These are phyloP conservation scores for Juglanconis oblonga DNA, from an alignment of 2,329 filamentous ascomycete genomes.

Conservation along the genomic window DNA sequence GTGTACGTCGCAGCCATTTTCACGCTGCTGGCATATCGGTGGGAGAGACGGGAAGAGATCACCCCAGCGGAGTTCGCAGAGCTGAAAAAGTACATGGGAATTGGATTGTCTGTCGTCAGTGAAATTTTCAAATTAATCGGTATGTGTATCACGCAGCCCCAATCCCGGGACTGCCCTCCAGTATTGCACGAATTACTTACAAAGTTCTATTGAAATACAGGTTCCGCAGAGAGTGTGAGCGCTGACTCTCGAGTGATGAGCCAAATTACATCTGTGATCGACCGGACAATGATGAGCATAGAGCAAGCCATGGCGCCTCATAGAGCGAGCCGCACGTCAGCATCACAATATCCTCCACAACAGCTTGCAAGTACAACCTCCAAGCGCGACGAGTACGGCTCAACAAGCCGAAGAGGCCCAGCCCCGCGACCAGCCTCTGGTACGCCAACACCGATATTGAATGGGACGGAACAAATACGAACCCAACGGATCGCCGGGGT, in stretches of 20 bases:
- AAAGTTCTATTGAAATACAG: not conserved
- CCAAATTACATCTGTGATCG: conserved; percentile 46
- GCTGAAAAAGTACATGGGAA: conserved; percentile 66
- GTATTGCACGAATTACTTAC: not conserved
- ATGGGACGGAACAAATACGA: conserved; percentile 1
- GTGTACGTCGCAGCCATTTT: conserved; percentile 73
- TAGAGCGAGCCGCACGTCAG: conserved; percentile 18
- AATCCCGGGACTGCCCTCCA: not conserved
- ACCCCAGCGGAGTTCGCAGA: conserved; percentile 55
- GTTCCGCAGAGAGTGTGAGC: conserved; percentile 18
- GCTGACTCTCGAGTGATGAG: conserved; percentile 41
- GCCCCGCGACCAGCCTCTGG: not conserved
- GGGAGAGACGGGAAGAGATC: conserved; percentile 61
- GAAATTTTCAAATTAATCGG: conserved; percentile 66
- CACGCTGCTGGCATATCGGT: conserved; percentile 67
- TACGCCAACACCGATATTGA: conserved; percentile 4
- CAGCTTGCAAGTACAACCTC: not conserved
- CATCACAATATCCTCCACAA: conserved; percentile 1
- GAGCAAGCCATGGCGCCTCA: conserved; percentile 45
- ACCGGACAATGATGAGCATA: conserved; percentile 51
- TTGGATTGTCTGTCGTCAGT: conserved; percentile 66
- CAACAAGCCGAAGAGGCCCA: not conserved
- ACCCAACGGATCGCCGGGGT: conserved; percentile 2
- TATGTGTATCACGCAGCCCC: conserved; percentile 28
- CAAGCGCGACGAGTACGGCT: conserved; percentile 7